Conservation (phyloP, 2,329 filamentous ascomycete species). For the Delphinella strobiligena region DNA sequence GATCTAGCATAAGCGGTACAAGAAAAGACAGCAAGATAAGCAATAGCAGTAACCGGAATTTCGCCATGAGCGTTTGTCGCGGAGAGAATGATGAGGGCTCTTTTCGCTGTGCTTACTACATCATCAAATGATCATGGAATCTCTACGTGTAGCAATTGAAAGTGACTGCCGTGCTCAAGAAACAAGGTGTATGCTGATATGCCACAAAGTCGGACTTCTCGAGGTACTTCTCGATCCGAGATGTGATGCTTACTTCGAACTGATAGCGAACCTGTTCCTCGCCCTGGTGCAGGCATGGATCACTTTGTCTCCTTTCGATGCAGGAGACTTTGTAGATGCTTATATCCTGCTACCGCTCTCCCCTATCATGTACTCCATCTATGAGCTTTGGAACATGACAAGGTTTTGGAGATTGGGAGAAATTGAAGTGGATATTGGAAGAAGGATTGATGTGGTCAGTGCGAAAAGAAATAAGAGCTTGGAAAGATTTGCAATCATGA, state of each 20-base stretch:
- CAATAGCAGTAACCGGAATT: too few species aligned
- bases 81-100: too few species aligned
- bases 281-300: constrained; percentile 43
- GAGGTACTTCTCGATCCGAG: too few species aligned
- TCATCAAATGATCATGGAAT: too few species aligned
- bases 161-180: too few species aligned
- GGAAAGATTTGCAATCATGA: background rate
- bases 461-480: background rate
- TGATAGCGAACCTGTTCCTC: constrained; percentile 36
- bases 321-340: constrained; percentile 40
- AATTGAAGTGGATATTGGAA: constrained; percentile 31
- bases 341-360: constrained; percentile 44
- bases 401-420: constrained; percentile 22
- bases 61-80: too few species aligned
- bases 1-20: too few species aligned
- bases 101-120: too few species aligned
- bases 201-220: too few species aligned
- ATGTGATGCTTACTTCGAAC: constrained; percentile 38
- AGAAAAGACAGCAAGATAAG: too few species aligned
- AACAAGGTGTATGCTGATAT: too few species aligned
- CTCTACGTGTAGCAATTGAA: too few species aligned
- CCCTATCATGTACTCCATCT: constrained; percentile 31
- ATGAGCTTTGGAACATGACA: constrained; percentile 33
- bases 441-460: constrained; percentile 25
- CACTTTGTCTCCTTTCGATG: constrained; percentile 39